Evolutionary conservation across 2,329 filamentous ascomycete species (phyloP).

Genomic region (Verticillium dahliae): DNA sequence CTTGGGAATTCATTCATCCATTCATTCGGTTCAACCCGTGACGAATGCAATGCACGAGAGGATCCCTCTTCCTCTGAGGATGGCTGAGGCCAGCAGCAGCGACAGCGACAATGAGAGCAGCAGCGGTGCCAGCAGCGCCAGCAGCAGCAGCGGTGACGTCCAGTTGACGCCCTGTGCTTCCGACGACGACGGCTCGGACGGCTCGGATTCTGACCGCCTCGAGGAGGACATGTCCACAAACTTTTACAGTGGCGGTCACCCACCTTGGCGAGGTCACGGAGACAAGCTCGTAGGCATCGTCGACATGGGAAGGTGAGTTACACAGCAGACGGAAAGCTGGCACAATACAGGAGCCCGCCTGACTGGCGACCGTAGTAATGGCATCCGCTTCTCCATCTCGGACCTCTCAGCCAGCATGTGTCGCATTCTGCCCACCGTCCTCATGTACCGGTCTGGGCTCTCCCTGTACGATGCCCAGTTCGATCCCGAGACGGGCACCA

Average conservation of each 20-base stretch:
- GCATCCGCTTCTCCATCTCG: constrained; percentile 63
- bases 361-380: constrained; percentile 44
- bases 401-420: constrained; percentile 38
- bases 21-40: too few species aligned
- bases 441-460: constrained; percentile 22
- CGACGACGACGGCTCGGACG: background rate
- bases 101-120: background rate
- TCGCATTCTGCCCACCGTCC: constrained; percentile 49
- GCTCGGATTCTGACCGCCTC: background rate
- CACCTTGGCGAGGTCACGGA: constrained; percentile 22
- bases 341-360: background rate
- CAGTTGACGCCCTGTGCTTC: background rate
- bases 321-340: background rate
- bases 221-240: background rate
- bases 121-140: background rate
- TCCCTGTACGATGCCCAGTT: constrained; percentile 25
- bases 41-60: background rate
- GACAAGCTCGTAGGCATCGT: constrained; percentile 25
- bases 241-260: background rate
- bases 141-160: background rate
- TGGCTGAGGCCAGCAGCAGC: background rate
- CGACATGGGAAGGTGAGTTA: constrained; percentile 28
- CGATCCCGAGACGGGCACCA: constrained; percentile 20
- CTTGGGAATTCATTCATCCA: too few species aligned
- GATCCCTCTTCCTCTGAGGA: too few species aligned